These are phyloP conservation scores for Ajuga chamaepitys DNA, from an alignment of 257 asterid genomes.

Conservation along the genomic window DNA sequence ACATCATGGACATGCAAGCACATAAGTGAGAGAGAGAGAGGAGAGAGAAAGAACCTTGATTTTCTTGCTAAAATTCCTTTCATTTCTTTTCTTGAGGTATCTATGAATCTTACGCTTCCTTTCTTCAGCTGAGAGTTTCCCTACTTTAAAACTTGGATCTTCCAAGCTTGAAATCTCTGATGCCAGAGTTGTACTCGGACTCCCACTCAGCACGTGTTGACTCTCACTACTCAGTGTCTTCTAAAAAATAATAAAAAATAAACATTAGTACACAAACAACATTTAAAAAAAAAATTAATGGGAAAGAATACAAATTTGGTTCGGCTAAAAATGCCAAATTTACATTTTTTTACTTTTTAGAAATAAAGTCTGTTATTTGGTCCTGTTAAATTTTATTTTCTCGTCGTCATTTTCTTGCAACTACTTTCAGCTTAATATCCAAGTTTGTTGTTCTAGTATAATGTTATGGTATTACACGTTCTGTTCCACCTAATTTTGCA, in stretches of 20 bases:
- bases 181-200: slow-evolving; percentile 46
- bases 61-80: slow-evolving; percentile 90
- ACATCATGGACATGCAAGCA: neutral
- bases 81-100: slow-evolving; percentile 83
- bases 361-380: too few relatives aligned
- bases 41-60: slow-evolving; percentile 50
- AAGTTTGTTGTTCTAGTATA: too few relatives aligned
- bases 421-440: too few relatives aligned
- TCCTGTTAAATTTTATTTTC: too few relatives aligned
- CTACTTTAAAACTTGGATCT: slow-evolving; percentile 62
- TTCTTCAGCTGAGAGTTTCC: slow-evolving; percentile 77
- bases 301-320: too few relatives aligned
- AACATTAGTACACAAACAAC: too few relatives aligned
- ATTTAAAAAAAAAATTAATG: too few relatives aligned
- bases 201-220: slow-evolving; percentile 52
- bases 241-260: neutral
- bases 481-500: too few relatives aligned
- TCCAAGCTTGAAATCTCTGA: slow-evolving; percentile 74
- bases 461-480: too few relatives aligned
- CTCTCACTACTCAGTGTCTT: slow-evolving; percentile 61
- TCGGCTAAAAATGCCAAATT: too few relatives aligned
- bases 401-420: too few relatives aligned
- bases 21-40: neutral
- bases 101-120: slow-evolving; percentile 77
- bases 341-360: too few relatives aligned